Evolutionary conservation across 352 stramenopile species (phyloP), one percentile per base, ranked within the genome.

Genomic region (Phytopythium mirpurense): DNA sequence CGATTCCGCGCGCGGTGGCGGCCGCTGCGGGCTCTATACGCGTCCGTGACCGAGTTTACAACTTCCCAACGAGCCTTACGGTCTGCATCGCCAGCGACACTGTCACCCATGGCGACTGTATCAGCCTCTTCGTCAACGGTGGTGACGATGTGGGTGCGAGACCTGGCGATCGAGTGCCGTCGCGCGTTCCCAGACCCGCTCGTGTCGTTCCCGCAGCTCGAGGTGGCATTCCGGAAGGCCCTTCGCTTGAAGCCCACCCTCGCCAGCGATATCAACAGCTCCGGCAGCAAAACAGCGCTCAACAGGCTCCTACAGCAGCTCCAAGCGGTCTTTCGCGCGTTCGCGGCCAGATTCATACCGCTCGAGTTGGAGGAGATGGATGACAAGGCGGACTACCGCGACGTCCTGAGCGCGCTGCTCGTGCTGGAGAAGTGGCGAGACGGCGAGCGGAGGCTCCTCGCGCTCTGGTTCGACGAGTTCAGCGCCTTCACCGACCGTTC

Each of bases 381-480:
- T 35, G 29, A 62, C 15, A 35, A 62, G 19, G 48, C 73, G 12
- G 74, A 88, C 60, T 72, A 67, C 38, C 65, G 78, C 8, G 70
- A 79, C 36, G 15, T 88, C 0, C 49, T 88, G 14, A 76, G 62
- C 26, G 60, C 72, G 8, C 57, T 84, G 6, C 48, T 64, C 6
- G 66, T 88, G 34, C 63, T 88, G 1, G 72, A 86, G 46, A 61
- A 66, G 3, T 84, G 78, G 72, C 65, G 63, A 24, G 61, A 80
- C 52, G 66, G 68, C 2, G 70, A 75, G 45, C 55, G 53, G 32
- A 74, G 67, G 32, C 60, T 83, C 42, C 57, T 88, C 12, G 19
- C 44, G 47, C 66, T 70, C 21, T 88, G 78, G 74, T 75, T 81
- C 31, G 69, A 83, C 34, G 68, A 83, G 42, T 88, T 86, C 46